A percentile compares a stretch with the other conserved stretches of the same genome.
Evolutionary conservation across 148 eudicot genomes (phyloP).

Genomic region (Diospyros lotus): DNA sequence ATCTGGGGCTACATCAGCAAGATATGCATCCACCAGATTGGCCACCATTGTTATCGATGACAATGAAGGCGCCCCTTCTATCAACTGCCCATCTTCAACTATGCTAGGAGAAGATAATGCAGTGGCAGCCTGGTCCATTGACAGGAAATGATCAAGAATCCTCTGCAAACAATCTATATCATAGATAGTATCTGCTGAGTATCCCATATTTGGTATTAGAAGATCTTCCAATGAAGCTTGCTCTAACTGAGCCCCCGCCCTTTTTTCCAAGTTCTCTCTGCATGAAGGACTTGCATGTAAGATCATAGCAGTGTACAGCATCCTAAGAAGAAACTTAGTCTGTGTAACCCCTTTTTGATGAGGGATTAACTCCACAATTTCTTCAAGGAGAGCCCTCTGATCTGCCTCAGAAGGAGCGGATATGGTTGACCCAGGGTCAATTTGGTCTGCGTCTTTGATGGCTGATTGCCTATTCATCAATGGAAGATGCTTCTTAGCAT

Average conservation of each 20-base stretch:
- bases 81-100: slow-evolving; percentile 36
- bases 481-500: slow-evolving; percentile 46
- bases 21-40: slow-evolving; percentile 61
- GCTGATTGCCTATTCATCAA: slow-evolving; percentile 25
- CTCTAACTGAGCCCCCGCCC: slow-evolving; percentile 55
- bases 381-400: slow-evolving; percentile 58
- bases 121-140: slow-evolving; percentile 28
- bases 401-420: slow-evolving; percentile 39
- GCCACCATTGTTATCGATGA: slow-evolving; percentile 56
- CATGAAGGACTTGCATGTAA: slow-evolving; percentile 51
- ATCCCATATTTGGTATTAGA: slow-evolving; percentile 53
- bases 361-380: slow-evolving; percentile 55
- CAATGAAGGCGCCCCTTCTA: slow-evolving; percentile 37
- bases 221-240: slow-evolving; percentile 58
- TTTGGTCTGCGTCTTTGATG: slow-evolving; percentile 18
- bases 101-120: slow-evolving; percentile 41
- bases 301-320: slow-evolving; percentile 54
- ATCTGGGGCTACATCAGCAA: slow-evolving; percentile 77
- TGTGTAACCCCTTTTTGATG: slow-evolving; percentile 51
- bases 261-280: slow-evolving; percentile 52
- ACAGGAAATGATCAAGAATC: slow-evolving; percentile 59
- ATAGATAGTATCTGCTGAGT: slow-evolving; percentile 48
- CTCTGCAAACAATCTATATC: slow-evolving; percentile 75
- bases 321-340: slow-evolving; percentile 43
- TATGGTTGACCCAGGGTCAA: slow-evolving; percentile 7